Conservation (phyloP, 1,284 basidiomycete species). For the Melampsora americana region DNA sequence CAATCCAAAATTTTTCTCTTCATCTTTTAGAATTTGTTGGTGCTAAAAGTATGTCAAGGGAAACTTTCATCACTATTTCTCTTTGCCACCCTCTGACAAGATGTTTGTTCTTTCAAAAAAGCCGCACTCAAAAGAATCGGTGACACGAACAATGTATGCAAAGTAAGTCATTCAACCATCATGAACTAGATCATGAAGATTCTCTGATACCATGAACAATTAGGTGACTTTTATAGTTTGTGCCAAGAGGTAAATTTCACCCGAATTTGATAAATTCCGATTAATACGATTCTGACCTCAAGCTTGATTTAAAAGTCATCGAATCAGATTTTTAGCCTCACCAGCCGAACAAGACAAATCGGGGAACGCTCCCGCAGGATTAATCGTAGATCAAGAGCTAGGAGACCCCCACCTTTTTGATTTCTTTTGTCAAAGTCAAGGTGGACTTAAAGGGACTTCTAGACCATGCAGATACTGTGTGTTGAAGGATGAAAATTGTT, state of each 20-base stretch:
- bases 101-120: no score
- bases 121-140: no score
- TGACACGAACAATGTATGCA: no score
- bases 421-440: conserved; percentile 32
- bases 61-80: no score
- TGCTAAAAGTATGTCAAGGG: conserved; percentile 15
- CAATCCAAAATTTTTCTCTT: no score
- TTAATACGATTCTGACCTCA: no score
- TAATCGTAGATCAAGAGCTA: conserved; percentile 13
- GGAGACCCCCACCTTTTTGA: conserved; percentile 32
- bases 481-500: conserved; percentile 25
- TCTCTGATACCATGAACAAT: background rate
- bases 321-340: conserved; percentile 19
- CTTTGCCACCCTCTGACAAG: no score
- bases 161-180: no score
- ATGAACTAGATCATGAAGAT: no score
- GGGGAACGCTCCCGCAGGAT: conserved; percentile 35
- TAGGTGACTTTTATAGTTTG: conserved; percentile 41
- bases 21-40: conserved; percentile 22
- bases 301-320: conserved; percentile 13
- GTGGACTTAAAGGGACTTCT: conserved; percentile 36
- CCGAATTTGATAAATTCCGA: no score
- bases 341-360: conserved; percentile 4
- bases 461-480: conserved; percentile 28
- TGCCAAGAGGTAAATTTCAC: conserved; percentile 25